These are phyloP conservation scores for Sphaerulina musiva DNA, from an alignment of 2,329 filamentous ascomycete genomes.

Conservation along the genomic window DNA sequence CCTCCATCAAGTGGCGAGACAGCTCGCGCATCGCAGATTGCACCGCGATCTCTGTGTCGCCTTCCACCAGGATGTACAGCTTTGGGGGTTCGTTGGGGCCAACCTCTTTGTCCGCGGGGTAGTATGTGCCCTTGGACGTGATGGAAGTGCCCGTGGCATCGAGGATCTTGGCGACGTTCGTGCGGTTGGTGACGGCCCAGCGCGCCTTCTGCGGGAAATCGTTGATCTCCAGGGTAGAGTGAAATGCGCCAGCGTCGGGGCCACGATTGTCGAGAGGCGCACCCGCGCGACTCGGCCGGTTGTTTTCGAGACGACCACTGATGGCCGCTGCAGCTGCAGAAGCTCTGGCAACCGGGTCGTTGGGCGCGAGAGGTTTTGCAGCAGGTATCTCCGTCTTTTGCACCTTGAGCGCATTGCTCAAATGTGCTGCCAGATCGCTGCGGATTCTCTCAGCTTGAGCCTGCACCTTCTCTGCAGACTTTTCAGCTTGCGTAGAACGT, in stretches of 20 bases:
- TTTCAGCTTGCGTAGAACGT: slow-evolving; percentile 20
- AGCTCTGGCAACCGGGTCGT: slow-evolving; percentile 44
- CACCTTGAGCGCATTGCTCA: slow-evolving; percentile 66
- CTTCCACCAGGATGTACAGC: slow-evolving; percentile 94
- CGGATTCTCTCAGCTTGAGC: slow-evolving; percentile 16
- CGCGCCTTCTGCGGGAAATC: slow-evolving; percentile 98
- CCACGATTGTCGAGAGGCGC: slow-evolving; percentile 98
- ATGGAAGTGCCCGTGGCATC: slow-evolving; percentile 93
- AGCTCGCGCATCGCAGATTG: slow-evolving; percentile 86
- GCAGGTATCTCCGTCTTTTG: slow-evolving; percentile 59
- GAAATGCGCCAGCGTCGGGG: slow-evolving; percentile 91
- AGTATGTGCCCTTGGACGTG: slow-evolving; percentile 93
- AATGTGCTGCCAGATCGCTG: slow-evolving; percentile 37
- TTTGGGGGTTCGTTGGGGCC: slow-evolving; percentile 73
- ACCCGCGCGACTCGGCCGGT: slow-evolving; percentile 76
- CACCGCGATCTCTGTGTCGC: slow-evolving; percentile 89
- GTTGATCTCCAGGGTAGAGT: slow-evolving; percentile 97
- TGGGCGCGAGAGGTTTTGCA: slow-evolving; percentile 29
- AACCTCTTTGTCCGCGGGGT: slow-evolving; percentile 73
- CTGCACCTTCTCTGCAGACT: slow-evolving; percentile 7
- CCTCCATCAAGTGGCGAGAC: slow-evolving; percentile 80
- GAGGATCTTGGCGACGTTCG: slow-evolving; percentile 96
- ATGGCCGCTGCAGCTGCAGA: slow-evolving; percentile 87
- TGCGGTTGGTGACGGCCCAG: slow-evolving; percentile 97
- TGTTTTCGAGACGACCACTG: slow-evolving; percentile 80